Base-by-base conservation (phyloP, 495 filamentous ascomycete species). In the Hypoxylon fuscum region DNA sequence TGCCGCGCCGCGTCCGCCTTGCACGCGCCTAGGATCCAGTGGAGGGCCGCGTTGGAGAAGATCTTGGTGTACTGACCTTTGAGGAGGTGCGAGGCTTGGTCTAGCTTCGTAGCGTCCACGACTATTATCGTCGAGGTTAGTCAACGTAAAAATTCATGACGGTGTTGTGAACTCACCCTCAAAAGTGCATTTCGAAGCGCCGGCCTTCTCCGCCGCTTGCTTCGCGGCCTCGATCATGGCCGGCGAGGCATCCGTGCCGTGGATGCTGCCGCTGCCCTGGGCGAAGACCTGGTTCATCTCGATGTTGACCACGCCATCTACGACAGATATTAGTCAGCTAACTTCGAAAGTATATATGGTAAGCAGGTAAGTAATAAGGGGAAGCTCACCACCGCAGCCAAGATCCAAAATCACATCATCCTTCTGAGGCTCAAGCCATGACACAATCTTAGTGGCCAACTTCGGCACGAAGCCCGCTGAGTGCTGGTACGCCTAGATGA, bases 41-140 rank as follows among this genome's bases (percentile, higher is more conserved):
- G 90, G 35, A 93, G 72, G 0, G 90, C 90, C 0, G 90, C 90
- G 66, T 93, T 93, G 35, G 87, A 90, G 70, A 93, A 89, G 59
- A 90, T 77, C 70, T 91, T 91, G 60, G 83, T 83, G 77, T 75
- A 80, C 60, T 55, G 17, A 31, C 55, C 60, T 1, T 31, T 38
- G 22, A 73, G 73, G 0, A 76, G 68, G 35, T 64, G 48, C 14
- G 64, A 21, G 20, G 51, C 31, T 14, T 20, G 17, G 25, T 62
- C 20, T 29, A 77, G 70, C 6, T 54, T 25, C n/a, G 65, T 72
- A 22, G 71, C 75, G 68, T 78, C 75, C 35, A 74, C 45, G 48
- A 77, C 77, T 77, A 21, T 6, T 8, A 3, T 2, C 25, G 25
- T 27, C 8, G 8, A 23, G 2, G 32, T 53, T 22, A 18, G 35